These are phyloP conservation scores for Saccharomycopsis fermentans DNA, from an alignment of 805 yeast genomes.

Conservation along the genomic window DNA sequence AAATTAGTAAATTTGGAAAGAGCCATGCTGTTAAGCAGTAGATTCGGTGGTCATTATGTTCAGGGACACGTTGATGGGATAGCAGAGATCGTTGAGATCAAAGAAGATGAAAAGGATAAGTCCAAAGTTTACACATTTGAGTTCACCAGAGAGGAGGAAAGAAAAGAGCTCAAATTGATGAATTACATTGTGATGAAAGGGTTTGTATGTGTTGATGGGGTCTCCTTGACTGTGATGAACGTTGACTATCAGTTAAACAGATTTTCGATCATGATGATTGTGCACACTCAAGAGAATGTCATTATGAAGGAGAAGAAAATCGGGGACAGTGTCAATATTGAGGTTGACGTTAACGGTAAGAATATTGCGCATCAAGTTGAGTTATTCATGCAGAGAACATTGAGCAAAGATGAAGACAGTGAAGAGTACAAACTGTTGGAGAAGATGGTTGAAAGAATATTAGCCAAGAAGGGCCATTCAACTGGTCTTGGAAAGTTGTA, in stretches of 20 bases:
- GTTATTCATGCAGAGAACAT: conserved; percentile 17
- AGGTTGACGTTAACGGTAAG: conserved; percentile 92
- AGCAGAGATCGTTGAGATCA: conserved; percentile 48
- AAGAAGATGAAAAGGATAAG: conserved; percentile 53
- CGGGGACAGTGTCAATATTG: conserved; percentile 72
- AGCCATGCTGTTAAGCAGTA: conserved; percentile 54
- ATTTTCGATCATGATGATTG: conserved; percentile 84
- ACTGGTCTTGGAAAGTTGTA: no score
- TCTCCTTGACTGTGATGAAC: conserved; percentile 76
- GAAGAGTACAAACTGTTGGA: conserved; percentile 40
- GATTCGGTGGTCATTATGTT: conserved; percentile 96
- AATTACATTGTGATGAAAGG: conserved; percentile 91
- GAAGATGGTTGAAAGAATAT: conserved; percentile 36
- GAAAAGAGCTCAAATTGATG: conserved; percentile 21
- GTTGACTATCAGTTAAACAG: conserved; percentile 50
- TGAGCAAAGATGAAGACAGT: conserved; percentile 32
- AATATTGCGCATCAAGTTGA: conserved; percentile 79
- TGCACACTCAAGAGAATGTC: conserved; percentile 80
- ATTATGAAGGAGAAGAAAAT: conserved; percentile 53
- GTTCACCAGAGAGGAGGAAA: conserved; percentile 40
- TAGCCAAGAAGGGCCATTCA: conserved; percentile 19
- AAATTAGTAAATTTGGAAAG: conserved; percentile 78
- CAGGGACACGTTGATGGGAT: conserved; percentile 96
- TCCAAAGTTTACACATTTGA: conserved; percentile 68
- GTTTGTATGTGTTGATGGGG: conserved; percentile 86